These are phyloP conservation scores for Neofusicoccum sp. DNA, from an alignment of 2,329 filamentous ascomycete species.

Conservation along the genomic window DNA sequence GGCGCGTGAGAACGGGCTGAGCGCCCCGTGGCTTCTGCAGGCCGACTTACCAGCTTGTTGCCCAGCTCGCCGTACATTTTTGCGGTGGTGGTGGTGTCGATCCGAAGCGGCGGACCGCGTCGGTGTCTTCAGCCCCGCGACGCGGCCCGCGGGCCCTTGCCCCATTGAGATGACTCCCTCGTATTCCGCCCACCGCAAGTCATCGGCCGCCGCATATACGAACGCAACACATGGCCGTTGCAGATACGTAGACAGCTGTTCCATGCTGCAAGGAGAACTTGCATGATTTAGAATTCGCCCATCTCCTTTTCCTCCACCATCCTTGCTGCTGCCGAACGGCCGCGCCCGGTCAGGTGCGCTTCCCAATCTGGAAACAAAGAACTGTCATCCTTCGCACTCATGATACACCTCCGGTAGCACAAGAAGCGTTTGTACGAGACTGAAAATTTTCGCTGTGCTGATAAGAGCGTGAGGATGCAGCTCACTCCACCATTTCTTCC, in stretches of 20 bases:
- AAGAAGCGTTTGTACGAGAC: slow-evolving; percentile 2
- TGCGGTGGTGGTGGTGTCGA: background rate
- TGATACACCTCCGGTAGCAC: background rate
- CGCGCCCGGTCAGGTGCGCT: background rate
- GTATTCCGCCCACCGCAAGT: background rate
- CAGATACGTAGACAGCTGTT: background rate
- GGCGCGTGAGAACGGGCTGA: background rate
- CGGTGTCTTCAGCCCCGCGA: background rate
- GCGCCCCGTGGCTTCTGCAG: background rate
- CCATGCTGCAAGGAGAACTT: background rate
- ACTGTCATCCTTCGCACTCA: background rate
- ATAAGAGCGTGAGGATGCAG: background rate
- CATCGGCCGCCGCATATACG: background rate
- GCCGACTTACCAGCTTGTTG: slow-evolving; percentile 68
- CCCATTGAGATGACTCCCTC: background rate
- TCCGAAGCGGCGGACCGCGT: background rate
- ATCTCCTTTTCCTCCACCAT: background rate
- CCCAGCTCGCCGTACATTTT: slow-evolving; percentile 84
- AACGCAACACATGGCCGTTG: too few species aligned
- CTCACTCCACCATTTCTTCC: background rate
- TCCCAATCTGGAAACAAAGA: background rate
- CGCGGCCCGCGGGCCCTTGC: background rate
- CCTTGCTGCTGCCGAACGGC: background rate
- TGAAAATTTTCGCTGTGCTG: background rate
- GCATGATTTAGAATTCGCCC: background rate